Evolutionary conservation across 805 yeast species (phyloP).

Genomic region (Hermanozyma aechmeae): DNA sequence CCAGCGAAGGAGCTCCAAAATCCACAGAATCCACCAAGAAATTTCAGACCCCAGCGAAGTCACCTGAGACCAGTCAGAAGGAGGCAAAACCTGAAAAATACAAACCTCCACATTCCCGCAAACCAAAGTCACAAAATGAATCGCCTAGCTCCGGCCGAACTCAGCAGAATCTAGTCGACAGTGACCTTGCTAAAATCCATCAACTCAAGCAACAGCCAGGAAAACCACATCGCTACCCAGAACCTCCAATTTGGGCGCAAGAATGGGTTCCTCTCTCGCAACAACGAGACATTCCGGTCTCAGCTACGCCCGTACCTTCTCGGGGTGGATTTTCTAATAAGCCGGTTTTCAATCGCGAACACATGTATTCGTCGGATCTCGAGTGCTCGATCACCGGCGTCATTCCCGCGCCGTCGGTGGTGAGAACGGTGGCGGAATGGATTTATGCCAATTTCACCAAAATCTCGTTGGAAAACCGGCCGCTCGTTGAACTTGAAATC

Average conservation of each 20-base stretch:
- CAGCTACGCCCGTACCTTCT: not conserved
- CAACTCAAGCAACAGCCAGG: too few relatives aligned
- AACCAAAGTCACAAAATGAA: too few relatives aligned
- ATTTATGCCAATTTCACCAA: constrained; percentile 71
- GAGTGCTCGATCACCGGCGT: constrained; percentile 60
- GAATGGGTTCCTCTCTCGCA: constrained; percentile 38
- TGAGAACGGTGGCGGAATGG: constrained; percentile 82
- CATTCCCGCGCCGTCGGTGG: constrained; percentile 71
- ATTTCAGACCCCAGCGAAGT: too few relatives aligned
- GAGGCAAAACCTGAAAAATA: too few relatives aligned
- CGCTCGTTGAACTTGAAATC: constrained; percentile 58
- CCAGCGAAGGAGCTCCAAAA: too few relatives aligned
- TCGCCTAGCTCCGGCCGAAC: too few relatives aligned
- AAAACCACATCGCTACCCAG: constrained; percentile 54
- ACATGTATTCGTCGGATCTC: constrained; percentile 26
- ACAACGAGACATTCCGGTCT: constrained; percentile 1
- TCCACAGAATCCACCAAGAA: too few relatives aligned
- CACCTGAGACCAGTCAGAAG: too few relatives aligned
- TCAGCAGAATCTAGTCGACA: too few relatives aligned
- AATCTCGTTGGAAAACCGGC: constrained; percentile 45
- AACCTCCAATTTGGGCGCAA: constrained; percentile 79
- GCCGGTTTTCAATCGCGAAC: constrained; percentile 20
- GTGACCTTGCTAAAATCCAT: too few relatives aligned
- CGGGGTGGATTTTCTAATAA: constrained; percentile 6
- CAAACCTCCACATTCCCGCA: too few relatives aligned